Base-by-base conservation (phyloP, 148 eudicot species). In the Persicaria maculosa region DNA sequence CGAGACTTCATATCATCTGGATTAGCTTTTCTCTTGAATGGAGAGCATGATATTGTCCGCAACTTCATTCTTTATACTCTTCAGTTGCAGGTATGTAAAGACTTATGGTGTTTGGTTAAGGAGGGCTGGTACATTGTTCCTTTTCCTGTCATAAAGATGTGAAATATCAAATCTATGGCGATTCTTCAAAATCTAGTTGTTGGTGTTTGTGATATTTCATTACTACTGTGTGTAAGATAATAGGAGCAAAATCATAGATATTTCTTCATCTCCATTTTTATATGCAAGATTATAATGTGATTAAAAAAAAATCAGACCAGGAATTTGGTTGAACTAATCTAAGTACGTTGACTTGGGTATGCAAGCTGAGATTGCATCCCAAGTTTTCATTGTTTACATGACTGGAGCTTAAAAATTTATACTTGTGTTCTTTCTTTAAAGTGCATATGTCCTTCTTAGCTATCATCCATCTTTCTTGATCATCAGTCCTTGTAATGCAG, bases 1-100 rank as follows among this genome's bases (percentile, higher is more conserved):
- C 84, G 88, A 9, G 88, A 83, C 61, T 85, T 85, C 61, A 81
- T 85, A 69, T 86, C 85, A 17, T 85, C 84, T 72, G 88, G 84
- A 9, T 74, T 85, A 8, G 88, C 88, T 77, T 85, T 85, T 71
- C 80, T 85, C 58, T 73, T 85, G 84, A 85, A 85, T 48, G 88
- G 84, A 75, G 88, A 82, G 76, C 79, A 77, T 75, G 88, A 85
- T 58, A 83, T 81, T 71, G 88, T 85, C 72, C 83, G 88, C 55
- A 83, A 83, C 79, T 85, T 85, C 83, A 77, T 85, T 47, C 83
- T 84, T 77, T 82, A 85, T 75, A 83, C 88, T 43, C 81, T 85
- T 62, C 88, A 85, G 79, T 69, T 85, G 75, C 88, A 85, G 88
- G 88, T 85, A 77, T 25, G 45, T 70, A 11, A 73, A 67, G 55